Evolutionary conservation across 352 stramenopile species (phyloP).

Genomic region (Phytophthora cactorum): DNA sequence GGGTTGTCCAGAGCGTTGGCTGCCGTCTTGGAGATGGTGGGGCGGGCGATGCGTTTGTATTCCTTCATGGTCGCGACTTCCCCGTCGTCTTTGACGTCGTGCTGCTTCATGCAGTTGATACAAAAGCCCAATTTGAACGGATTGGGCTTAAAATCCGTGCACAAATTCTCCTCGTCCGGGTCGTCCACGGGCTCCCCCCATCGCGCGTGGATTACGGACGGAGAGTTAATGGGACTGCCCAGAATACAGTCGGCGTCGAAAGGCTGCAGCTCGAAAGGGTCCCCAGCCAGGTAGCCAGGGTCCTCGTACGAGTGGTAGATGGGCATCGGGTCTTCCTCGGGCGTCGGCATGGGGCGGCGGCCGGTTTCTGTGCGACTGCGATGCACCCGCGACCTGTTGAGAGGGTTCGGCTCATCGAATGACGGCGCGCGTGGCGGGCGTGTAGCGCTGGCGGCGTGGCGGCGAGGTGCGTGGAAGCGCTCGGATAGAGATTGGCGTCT

Average conservation of each 20-base stretch:
- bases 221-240: conserved; percentile 73
- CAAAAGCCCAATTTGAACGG: conserved; percentile 90
- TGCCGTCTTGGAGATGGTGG: conserved; percentile 72
- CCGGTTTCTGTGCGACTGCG: conserved; percentile 42
- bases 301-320: conserved; percentile 85
- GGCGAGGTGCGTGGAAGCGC: conserved; percentile 35
- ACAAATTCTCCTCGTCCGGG: conserved; percentile 83
- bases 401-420: conserved; percentile 28
- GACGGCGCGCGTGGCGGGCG: conserved; percentile 31
- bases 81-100: conserved; percentile 78
- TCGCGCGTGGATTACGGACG: conserved; percentile 83
- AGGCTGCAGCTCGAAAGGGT: conserved; percentile 63
- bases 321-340: conserved; percentile 44
- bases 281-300: conserved; percentile 64
- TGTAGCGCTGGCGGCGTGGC: neutral
- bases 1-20: conserved; percentile 85
- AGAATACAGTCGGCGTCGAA: conserved; percentile 86
- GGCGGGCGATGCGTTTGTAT: conserved; percentile 85
- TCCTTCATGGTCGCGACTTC: conserved; percentile 72
- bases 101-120: conserved; percentile 91
- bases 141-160: conserved; percentile 81
- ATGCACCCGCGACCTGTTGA: conserved; percentile 31
- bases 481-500: conserved; percentile 46
- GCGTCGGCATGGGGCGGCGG: conserved; percentile 22
- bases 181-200: conserved; percentile 87